These are phyloP conservation scores for Aspergillus japonicus DNA, from an alignment of 2,329 filamentous ascomycete genomes.

Conservation along the genomic window DNA sequence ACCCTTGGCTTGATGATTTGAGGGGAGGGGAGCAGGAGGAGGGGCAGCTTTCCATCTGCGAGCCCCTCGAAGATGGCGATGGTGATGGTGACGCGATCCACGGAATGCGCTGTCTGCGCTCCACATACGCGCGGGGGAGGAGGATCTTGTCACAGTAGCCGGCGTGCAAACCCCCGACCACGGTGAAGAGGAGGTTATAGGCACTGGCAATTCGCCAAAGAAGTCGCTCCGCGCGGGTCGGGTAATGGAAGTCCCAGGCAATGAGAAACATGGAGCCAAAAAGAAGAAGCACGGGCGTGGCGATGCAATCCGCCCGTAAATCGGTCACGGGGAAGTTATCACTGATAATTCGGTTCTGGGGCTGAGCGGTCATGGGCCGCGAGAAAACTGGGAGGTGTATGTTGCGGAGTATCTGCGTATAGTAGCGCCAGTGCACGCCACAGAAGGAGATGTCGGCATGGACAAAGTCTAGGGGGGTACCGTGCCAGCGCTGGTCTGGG, in stretches of 20 bases:
- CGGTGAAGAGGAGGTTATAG: neutral
- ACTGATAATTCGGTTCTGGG: neutral
- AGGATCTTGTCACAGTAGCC: neutral
- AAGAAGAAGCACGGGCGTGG: neutral
- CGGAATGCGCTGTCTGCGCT: neutral
- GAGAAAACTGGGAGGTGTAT: neutral
- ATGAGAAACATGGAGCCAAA: neutral
- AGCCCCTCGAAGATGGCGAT: neutral
- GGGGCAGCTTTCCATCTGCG: neutral
- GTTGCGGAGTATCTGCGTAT: neutral
- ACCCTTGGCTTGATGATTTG: too few species aligned
- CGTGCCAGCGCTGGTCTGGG: neutral
- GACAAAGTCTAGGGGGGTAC: neutral
- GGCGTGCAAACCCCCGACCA: neutral
- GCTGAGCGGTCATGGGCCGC: neutral
- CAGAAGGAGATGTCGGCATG: neutral
- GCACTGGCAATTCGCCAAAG: neutral
- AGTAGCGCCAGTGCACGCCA: neutral
- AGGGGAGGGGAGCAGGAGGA: too few species aligned
- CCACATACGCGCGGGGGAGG: neutral
- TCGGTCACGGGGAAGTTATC: neutral
- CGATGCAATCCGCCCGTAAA: neutral
- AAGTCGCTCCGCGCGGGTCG: neutral
- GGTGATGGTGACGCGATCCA: neutral
- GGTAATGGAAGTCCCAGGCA: neutral